Conservation (phyloP, 345 rosid species). For the Pelargonium nanum region DNA sequence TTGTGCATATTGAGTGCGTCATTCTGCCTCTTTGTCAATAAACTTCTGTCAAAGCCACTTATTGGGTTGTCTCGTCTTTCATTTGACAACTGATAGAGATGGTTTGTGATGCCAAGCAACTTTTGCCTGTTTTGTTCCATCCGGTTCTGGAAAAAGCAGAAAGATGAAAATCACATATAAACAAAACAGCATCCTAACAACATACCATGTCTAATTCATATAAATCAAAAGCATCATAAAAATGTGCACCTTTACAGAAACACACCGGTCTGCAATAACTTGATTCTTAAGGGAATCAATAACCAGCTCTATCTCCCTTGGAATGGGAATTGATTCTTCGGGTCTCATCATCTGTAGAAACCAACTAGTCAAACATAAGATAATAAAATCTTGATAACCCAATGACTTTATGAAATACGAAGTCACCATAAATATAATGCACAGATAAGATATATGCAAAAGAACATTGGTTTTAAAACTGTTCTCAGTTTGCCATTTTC, state of each 20-base stretch:
- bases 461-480: too few species aligned
- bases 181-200: slow-evolving; percentile 3
- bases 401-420: neutral
- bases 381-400: neutral
- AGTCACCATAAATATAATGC: neutral
- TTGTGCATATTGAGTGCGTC: slow-evolving; percentile 55
- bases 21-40: slow-evolving; percentile 66
- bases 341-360: slow-evolving; percentile 18
- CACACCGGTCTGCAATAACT: slow-evolving; percentile 49
- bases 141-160: slow-evolving; percentile 44
- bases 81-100: slow-evolving; percentile 35
- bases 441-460: neutral
- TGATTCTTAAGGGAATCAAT: slow-evolving; percentile 60
- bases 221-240: neutral
- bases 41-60: slow-evolving; percentile 20
- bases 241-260: slow-evolving; percentile 48
- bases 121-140: slow-evolving; percentile 62
- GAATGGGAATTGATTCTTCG: slow-evolving; percentile 20
- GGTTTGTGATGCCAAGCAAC: slow-evolving; percentile 45
- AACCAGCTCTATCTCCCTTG: slow-evolving; percentile 39
- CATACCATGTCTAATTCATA: slow-evolving; percentile 4
- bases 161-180: slow-evolving; percentile 2
- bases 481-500: neutral
- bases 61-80: slow-evolving; percentile 43
- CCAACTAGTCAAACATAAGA: neutral